These are phyloP conservation scores for Chamaecyparis obtusa DNA, from an alignment of 75 land plant species.

Conservation along the genomic window DNA sequence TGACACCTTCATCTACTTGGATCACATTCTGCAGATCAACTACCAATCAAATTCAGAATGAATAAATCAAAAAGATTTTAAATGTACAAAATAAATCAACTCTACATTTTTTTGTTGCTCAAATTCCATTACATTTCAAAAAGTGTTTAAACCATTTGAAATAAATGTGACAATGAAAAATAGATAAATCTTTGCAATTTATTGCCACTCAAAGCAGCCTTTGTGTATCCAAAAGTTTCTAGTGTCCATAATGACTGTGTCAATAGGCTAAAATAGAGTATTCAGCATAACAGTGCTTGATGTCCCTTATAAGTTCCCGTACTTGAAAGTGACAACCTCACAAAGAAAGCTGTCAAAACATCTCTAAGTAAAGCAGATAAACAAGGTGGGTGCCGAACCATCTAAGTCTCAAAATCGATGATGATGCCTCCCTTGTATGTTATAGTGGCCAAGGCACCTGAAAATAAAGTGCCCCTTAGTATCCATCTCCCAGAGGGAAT, in stretches of 20 bases:
- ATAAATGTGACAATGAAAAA: background rate
- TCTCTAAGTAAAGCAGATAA: background rate
- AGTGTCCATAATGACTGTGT: background rate
- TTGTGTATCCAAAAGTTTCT: background rate
- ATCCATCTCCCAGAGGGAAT: background rate
- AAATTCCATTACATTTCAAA: background rate
- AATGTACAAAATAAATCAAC: background rate
- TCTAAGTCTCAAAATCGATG: background rate
- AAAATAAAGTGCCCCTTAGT: background rate
- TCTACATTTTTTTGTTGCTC: background rate
- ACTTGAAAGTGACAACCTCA: background rate
- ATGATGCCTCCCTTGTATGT: background rate
- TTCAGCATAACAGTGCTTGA: background rate
- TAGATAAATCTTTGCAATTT: background rate
- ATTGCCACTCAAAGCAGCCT: background rate
- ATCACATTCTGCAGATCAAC: slow-evolving; percentile 55
- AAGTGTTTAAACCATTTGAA: background rate
- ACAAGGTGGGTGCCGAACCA: background rate
- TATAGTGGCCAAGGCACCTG: background rate
- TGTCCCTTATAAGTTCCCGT: background rate
- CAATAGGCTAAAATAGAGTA: background rate
- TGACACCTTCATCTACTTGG: slow-evolving; percentile 40
- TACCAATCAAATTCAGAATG: background rate
- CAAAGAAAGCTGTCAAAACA: background rate
- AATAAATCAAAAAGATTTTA: background rate